Percentiles rank a stretch among this genome's conserved stretches.
Evolutionary conservation across 768 basidiomycete genomes (phyloP).

Genomic region (Boletus edulis): DNA sequence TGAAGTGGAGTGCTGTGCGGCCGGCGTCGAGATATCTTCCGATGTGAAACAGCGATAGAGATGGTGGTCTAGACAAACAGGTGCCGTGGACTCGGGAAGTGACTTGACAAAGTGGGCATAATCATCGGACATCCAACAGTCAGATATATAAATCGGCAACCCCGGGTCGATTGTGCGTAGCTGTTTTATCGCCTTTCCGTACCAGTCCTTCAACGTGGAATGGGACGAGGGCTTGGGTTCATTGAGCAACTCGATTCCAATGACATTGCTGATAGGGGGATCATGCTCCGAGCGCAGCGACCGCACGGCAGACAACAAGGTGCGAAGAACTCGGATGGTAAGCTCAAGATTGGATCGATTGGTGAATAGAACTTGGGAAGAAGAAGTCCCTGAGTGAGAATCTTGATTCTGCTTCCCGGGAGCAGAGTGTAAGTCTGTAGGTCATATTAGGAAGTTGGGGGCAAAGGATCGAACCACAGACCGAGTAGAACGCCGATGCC

Average conservation of each 20-base stretch:
- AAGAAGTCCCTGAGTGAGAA: conserved; percentile 62
- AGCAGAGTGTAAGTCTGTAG: conserved; percentile 68
- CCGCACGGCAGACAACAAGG: conserved; percentile 33
- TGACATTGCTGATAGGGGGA: conserved; percentile 42
- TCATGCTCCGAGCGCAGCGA: conserved; percentile 51
- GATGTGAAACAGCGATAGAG: conserved; percentile 78
- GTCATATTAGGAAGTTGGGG: conserved; percentile 17
- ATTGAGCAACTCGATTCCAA: conserved; percentile 59
- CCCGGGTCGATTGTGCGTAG: conserved; percentile 49
- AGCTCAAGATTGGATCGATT: conserved; percentile 41
- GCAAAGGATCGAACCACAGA: conserved; percentile 25
- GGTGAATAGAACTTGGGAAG: conserved; percentile 48
- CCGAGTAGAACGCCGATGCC: conserved; percentile 76
- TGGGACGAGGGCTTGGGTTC: conserved; percentile 56
- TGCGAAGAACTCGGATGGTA: conserved; percentile 48
- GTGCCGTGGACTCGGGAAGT: conserved; percentile 30
- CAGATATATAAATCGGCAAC: conserved; percentile 71
- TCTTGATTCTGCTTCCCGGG: conserved; percentile 75
- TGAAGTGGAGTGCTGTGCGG: conserved; percentile 49
- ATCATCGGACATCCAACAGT: conserved; percentile 70
- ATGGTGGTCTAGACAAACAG: conserved; percentile 75
- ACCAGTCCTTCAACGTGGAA: conserved; percentile 58
- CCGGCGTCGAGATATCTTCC: conserved; percentile 52
- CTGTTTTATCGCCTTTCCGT: conserved; percentile 50
- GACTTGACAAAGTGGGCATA: conserved; percentile 56